These are phyloP conservation scores for Ceriops zippeliana DNA, from an alignment of 345 rosid species.

Conservation along the genomic window DNA sequence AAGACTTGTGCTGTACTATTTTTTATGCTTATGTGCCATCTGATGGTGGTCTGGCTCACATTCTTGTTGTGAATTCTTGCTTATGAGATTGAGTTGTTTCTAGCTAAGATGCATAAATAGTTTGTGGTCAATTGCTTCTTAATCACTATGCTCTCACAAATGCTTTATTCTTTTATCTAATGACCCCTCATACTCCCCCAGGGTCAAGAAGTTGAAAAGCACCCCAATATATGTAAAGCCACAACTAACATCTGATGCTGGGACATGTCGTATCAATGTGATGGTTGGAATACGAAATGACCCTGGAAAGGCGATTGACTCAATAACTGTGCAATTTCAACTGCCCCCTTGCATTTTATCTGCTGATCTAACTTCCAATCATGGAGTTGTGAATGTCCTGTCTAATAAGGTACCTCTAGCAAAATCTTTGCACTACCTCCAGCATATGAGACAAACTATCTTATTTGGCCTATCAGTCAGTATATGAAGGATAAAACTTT, in stretches of 20 bases:
- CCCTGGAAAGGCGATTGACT: constrained; percentile 79
- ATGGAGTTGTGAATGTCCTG: constrained; percentile 72
- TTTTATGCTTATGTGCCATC: neutral
- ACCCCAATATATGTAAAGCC: constrained; percentile 86
- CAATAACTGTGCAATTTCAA: constrained; percentile 67
- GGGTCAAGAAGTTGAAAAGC: constrained; percentile 83
- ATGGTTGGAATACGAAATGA: constrained; percentile 81
- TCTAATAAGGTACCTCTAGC: constrained; percentile 58
- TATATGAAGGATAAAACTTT: neutral
- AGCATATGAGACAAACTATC: neutral
- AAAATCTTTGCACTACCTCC: neutral
- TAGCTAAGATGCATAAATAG: neutral
- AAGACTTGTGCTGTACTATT: neutral
- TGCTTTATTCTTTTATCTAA: neutral
- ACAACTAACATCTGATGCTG: constrained; percentile 74
- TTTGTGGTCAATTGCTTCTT: neutral
- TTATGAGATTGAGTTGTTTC: neutral
- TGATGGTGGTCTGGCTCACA: neutral
- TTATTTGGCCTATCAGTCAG: neutral
- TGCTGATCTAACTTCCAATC: constrained; percentile 84
- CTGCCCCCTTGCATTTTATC: constrained; percentile 71
- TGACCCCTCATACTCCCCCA: constrained; percentile 18
- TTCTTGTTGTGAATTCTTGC: neutral
- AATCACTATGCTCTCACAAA: neutral
- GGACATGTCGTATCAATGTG: constrained; percentile 63